phyloP scores from a whole-genome alignment of 2,329 filamentous ascomycete species.

The Hypoxylon sp. region DNA sequence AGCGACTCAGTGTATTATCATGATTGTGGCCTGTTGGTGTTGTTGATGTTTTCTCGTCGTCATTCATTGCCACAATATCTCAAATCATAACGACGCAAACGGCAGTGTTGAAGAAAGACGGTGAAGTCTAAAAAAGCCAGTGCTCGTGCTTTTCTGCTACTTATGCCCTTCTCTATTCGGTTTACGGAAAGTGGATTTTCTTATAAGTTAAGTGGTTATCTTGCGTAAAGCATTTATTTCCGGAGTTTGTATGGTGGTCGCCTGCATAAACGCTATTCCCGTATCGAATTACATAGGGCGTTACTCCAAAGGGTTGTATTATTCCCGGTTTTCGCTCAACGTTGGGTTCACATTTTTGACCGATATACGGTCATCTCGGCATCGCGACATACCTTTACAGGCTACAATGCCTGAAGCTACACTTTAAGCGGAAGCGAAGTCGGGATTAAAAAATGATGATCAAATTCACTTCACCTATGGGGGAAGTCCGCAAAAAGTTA shows the following conservation, averaged over 20 bases:
- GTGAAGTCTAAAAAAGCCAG: constrained; percentile 10
- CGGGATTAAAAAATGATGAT: constrained; percentile 23
- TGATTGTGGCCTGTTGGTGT: constrained; percentile 14
- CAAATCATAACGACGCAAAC: constrained; percentile 17
- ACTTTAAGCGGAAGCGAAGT: constrained; percentile 32
- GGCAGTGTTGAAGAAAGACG: constrained; percentile 16
- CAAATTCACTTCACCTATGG: not conserved
- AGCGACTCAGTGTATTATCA: constrained; percentile 16
- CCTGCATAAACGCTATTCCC: constrained; percentile 26
- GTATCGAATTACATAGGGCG: constrained; percentile 7
- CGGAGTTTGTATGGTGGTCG: constrained; percentile 16
- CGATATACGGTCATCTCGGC: constrained; percentile 24
- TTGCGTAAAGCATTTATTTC: constrained; percentile 25
- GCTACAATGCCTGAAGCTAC: not conserved
- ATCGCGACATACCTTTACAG: not conserved
- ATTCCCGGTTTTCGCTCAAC: constrained; percentile 22
- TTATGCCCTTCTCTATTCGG: constrained; percentile 26
- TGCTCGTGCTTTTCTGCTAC: constrained; percentile 14
- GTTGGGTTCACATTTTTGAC: constrained; percentile 24
- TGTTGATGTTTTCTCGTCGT: constrained; percentile 31
- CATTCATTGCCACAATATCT: constrained; percentile 39
- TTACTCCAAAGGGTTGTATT: constrained; percentile 9
- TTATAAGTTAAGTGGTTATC: constrained; percentile 8
- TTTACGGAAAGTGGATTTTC: constrained; percentile 35
- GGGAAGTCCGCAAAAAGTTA: not conserved